These are phyloP conservation scores for Agaricus blazei DNA, from an alignment of 768 basidiomycete species.

Conservation along the genomic window DNA sequence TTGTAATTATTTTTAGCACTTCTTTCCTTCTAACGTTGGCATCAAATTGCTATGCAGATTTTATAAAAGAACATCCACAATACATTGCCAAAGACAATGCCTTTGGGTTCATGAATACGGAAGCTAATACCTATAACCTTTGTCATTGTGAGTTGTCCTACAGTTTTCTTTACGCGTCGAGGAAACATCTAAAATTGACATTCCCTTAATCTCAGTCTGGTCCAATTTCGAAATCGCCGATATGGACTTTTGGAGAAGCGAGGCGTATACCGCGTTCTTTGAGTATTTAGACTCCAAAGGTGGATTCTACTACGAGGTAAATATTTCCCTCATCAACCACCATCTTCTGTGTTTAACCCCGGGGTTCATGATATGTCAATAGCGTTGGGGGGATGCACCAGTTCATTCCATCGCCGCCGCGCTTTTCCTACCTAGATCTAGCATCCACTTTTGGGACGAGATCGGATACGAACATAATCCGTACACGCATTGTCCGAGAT, in stretches of 20 bases:
- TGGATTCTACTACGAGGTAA: slow-evolving; percentile 66
- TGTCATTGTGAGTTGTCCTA: slow-evolving; percentile 55
- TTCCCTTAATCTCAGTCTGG: slow-evolving; percentile 36
- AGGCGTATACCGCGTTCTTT: slow-evolving; percentile 66
- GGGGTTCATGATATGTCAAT: neutral
- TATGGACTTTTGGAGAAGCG: slow-evolving; percentile 58
- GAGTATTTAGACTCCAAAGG: slow-evolving; percentile 55
- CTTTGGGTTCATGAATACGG: slow-evolving; percentile 47
- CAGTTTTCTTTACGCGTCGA: too few species aligned
- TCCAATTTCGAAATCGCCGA: slow-evolving; percentile 70
- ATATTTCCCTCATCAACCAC: slow-evolving; percentile 21
- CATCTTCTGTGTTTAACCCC: neutral
- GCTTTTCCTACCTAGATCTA: slow-evolving; percentile 52
- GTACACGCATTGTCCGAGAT: slow-evolving; percentile 62
- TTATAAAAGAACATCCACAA: slow-evolving; percentile 49
- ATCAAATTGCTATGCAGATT: slow-evolving; percentile 34
- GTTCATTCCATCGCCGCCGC: slow-evolving; percentile 67
- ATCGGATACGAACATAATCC: slow-evolving; percentile 77
- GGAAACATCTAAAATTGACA: too few species aligned
- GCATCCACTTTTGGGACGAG: slow-evolving; percentile 68
- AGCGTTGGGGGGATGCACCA: slow-evolving; percentile 58
- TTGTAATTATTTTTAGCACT: neutral
- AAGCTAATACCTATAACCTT: slow-evolving; percentile 61
- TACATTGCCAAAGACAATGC: slow-evolving; percentile 56
- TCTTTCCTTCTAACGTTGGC: too few species aligned